These are phyloP conservation scores for Lecanicillium sp. DNA, from an alignment of 2,329 filamentous ascomycete species.

Conservation along the genomic window DNA sequence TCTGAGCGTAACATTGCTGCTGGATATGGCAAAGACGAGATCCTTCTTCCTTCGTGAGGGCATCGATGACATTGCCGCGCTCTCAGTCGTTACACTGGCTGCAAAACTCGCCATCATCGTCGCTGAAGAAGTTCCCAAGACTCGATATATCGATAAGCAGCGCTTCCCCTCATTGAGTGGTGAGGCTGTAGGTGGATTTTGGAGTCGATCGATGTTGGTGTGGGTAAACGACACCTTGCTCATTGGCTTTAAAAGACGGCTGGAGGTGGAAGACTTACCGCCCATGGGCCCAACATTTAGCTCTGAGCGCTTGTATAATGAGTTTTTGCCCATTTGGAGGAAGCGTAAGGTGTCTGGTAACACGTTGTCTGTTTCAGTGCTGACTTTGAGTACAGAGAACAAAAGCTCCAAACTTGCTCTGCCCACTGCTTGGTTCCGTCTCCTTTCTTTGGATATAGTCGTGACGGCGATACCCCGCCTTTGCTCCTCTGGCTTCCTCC, in stretches of 20 bases:
- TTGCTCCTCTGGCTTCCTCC: slow-evolving; percentile 21
- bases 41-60: slow-evolving; percentile 22
- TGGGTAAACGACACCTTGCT: slow-evolving; percentile 21
- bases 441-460: slow-evolving; percentile 9
- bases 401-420: slow-evolving; percentile 2
- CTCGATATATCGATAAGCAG: too few species aligned
- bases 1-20: slow-evolving; percentile 21
- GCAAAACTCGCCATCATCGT: slow-evolving; percentile 20
- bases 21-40: slow-evolving; percentile 22
- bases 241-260: slow-evolving; percentile 20
- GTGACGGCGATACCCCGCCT: slow-evolving; percentile 20
- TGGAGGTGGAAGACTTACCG: slow-evolving; percentile 21
- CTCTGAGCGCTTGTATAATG: slow-evolving; percentile 3
- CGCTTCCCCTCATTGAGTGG: too few species aligned
- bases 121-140: slow-evolving; percentile 24
- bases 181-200: slow-evolving; percentile 16
- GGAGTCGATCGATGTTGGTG: slow-evolving; percentile 16
- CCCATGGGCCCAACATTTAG: slow-evolving; percentile 12
- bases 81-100: slow-evolving; percentile 17
- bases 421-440: slow-evolving; percentile 7
- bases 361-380: too few species aligned
- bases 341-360: neutral
- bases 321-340: slow-evolving; percentile 3
- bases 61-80: slow-evolving; percentile 13
- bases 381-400: too few species aligned